Evolutionary conservation across 1,284 basidiomycete species (phyloP).

Genomic region (Moniliella sp.): DNA sequence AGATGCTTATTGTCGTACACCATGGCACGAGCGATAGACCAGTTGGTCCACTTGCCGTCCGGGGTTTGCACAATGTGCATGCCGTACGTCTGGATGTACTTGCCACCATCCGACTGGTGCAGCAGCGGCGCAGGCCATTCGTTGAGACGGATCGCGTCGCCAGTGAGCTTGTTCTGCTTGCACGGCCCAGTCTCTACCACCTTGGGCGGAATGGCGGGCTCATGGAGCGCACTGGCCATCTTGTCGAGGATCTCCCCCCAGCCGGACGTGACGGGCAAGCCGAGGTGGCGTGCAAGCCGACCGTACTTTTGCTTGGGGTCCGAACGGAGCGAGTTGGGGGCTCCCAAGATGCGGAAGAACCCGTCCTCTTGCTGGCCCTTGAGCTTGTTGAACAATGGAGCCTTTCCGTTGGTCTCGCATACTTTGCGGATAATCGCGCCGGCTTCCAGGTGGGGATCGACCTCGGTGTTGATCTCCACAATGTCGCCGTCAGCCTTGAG

Average conservation of each 20-base stretch:
- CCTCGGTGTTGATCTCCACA: slow-evolving; percentile 3
- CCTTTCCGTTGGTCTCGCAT: slow-evolving; percentile 4
- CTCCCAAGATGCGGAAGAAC: too few species aligned
- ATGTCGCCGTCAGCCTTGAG: slow-evolving; percentile 4
- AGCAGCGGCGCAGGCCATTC: slow-evolving; percentile 3
- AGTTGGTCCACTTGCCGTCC: slow-evolving; percentile 8
- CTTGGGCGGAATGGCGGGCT: slow-evolving; percentile 3
- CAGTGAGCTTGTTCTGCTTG: slow-evolving; percentile 6
- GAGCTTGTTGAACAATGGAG: slow-evolving; percentile 6
- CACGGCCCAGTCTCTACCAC: slow-evolving; percentile 2
- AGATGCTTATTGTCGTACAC: slow-evolving; percentile 6
- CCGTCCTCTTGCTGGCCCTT: slow-evolving; percentile 6
- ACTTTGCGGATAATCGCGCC: slow-evolving; percentile 5
- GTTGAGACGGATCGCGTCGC: slow-evolving; percentile 4
- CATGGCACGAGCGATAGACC: slow-evolving; percentile 6
- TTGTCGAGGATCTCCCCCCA: too few species aligned
- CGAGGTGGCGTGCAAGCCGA: too few species aligned
- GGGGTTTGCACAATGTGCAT: slow-evolving; percentile 5
- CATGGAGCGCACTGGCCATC: slow-evolving; percentile 3
- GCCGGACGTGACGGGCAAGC: too few species aligned
- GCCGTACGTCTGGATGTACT: slow-evolving; percentile 7
- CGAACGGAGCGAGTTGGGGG: too few species aligned
- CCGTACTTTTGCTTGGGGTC: too few species aligned
- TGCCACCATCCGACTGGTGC: slow-evolving; percentile 4
- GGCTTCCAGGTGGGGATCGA: slow-evolving; percentile 5